Evolutionary conservation across 2,329 filamentous ascomycete species (phyloP).

Genomic region (Diplocarpon rosae): DNA sequence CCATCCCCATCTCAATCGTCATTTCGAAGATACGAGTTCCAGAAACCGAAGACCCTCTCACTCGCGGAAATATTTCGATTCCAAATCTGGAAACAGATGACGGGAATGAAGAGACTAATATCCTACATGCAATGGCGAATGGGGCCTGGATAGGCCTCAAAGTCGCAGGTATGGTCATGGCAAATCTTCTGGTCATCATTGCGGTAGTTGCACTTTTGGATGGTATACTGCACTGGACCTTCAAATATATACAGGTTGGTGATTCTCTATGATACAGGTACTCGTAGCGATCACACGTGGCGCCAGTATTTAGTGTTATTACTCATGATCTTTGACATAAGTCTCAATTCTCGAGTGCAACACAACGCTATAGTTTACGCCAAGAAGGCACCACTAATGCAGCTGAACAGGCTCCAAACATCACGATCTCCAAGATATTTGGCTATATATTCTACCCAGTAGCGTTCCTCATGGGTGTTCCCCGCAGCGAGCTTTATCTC

Average conservation of each 20-base stretch:
- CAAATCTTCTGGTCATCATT: conserved; percentile 2
- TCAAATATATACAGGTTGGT: conserved; percentile 2
- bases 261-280: not conserved
- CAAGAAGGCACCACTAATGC: too few species aligned
- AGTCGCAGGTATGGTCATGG: conserved; percentile 5
- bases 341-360: too few species aligned
- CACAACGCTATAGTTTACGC: too few species aligned
- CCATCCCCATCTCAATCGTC: conserved; percentile 5
- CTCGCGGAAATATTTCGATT: not conserved
- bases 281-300: too few species aligned
- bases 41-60: conserved; percentile 3
- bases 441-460: conserved; percentile 8
- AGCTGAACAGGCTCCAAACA: too few species aligned
- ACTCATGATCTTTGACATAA: too few species aligned
- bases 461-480: conserved; percentile 5
- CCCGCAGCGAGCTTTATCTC: conserved; percentile 3
- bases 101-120: not conserved
- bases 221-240: conserved; percentile 1
- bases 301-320: too few species aligned
- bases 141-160: conserved; percentile 5
- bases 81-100: not conserved
- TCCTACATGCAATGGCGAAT: conserved; percentile 4
- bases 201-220: conserved; percentile 4
- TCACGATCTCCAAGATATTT: conserved; percentile 1
- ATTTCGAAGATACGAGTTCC: conserved; percentile 6